Conservation (phyloP, 2,329 filamentous ascomycete species). For the Pseudogymnoascus verrucosus region DNA sequence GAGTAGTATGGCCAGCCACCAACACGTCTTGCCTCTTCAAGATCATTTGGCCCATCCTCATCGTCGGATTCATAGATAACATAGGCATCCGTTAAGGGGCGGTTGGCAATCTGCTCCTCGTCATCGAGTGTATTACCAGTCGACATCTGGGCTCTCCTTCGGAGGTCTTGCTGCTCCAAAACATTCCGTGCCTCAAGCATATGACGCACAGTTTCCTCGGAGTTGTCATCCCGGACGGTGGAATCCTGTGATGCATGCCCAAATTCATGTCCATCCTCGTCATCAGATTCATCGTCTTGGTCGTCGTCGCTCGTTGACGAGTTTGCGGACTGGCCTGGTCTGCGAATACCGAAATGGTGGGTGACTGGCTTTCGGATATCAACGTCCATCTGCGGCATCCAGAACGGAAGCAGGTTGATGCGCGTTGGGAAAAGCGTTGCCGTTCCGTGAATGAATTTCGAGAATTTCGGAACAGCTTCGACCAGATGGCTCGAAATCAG, state of each 20-base stretch:
- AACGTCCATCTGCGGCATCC: constrained; percentile 97
- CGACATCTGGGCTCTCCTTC: constrained; percentile 15
- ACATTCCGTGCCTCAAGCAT: constrained; percentile 16
- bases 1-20: constrained; percentile 71
- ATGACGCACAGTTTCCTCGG: constrained; percentile 18
- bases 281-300: constrained; percentile 63
- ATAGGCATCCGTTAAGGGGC: constrained; percentile 58
- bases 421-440: constrained; percentile 78
- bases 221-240: constrained; percentile 13
- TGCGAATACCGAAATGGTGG: constrained; percentile 84
- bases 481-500: constrained; percentile 89
- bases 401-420: constrained; percentile 88
- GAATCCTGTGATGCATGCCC: constrained; percentile 12
- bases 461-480: constrained; percentile 98
- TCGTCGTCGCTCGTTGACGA: constrained; percentile 72
- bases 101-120: constrained; percentile 72
- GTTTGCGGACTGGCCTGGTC: constrained; percentile 64
- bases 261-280: constrained; percentile 31
- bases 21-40: constrained; percentile 69
- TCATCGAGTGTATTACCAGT: constrained; percentile 53
- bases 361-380: constrained; percentile 91
- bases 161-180: constrained; percentile 20
- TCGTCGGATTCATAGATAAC: constrained; percentile 88
- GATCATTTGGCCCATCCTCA: constrained; percentile 66
- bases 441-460: constrained; percentile 96